Base-by-base conservation (phyloP, 495 filamentous ascomycete species). In the Pyrenula massariospora region DNA sequence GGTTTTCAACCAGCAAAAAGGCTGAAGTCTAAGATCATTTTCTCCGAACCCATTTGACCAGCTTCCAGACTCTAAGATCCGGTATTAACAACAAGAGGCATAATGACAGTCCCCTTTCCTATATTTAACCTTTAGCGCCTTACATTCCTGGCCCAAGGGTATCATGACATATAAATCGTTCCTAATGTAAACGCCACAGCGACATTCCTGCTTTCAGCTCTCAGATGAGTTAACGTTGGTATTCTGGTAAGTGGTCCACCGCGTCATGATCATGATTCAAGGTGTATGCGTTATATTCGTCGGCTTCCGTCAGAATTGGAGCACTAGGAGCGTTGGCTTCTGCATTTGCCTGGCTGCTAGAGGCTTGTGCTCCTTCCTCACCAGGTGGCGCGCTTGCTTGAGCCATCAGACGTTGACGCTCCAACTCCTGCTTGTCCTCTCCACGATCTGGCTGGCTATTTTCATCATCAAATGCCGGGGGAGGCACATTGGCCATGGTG, bases 371-470 rank as follows among this genome's bases (percentile, higher is more conserved):
- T n/a, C 73, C 74, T 36, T 82, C 75, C 22, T 73, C 72, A 72
- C 22, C 75, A 69, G 12, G 75, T 22, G 90, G 91, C 2, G 86
- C 80, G 63, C 86, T 91, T 0, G 82, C 82, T 62, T 89, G 83
- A 58, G 78, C 77, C 52, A 91, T 71, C 2, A 96, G 68, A 56
- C 88, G 77, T 52, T 77, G 82, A 3, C 88, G 80, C 63, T 95
- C 88, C 21, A 89, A 75, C 62, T 95, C 92, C 62, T 86, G 83
- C 66, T 96, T 96, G 64, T 96, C 91, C 22, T 90, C 88, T n/a
- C 55, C 52, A 12, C 59, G 57, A 5, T 15, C 54, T 52, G 56
- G 54, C 20, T 48, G 55, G 3, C 23, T 53, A 23, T 59, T 36
- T 2, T 62, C 50, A 19, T 36, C 25, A 12, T 57, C 52, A 2